Evolutionary conservation across 1,284 basidiomycete genomes (phyloP).

Genomic region (Wallemia hederae): DNA sequence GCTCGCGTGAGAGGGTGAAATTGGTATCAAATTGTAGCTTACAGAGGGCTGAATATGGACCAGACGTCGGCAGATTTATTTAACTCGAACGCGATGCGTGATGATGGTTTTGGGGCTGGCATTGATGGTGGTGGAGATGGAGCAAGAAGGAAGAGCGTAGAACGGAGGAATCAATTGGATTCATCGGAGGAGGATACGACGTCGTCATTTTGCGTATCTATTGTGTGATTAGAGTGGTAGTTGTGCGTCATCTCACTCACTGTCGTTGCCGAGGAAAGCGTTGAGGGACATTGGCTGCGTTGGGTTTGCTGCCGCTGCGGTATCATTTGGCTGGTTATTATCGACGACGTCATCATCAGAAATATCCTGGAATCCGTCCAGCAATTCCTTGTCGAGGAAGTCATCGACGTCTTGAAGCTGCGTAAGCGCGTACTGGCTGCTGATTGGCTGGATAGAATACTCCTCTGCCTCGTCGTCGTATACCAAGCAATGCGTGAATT

Average conservation of each 20-base stretch:
- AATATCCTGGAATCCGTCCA: background rate
- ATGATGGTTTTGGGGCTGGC: background rate
- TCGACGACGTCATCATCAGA: background rate
- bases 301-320: background rate
- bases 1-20: background rate
- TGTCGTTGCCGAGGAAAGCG: background rate
- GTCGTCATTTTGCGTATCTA: background rate
- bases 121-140: background rate
- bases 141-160: background rate
- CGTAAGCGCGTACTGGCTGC: background rate
- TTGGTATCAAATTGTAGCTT: too few species aligned
- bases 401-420: background rate
- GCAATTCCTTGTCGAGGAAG: background rate
- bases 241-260: background rate
- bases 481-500: background rate
- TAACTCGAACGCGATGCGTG: background rate
- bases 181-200: background rate
- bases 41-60: background rate
- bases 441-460: background rate
- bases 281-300: background rate
- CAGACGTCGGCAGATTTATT: background rate
- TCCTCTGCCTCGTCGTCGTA: background rate
- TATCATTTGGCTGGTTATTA: background rate
- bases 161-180: background rate
- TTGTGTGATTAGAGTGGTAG: background rate